These are phyloP conservation scores for Penicillium arizonense DNA, from an alignment of 495 filamentous ascomycete genomes.

Conservation along the genomic window DNA sequence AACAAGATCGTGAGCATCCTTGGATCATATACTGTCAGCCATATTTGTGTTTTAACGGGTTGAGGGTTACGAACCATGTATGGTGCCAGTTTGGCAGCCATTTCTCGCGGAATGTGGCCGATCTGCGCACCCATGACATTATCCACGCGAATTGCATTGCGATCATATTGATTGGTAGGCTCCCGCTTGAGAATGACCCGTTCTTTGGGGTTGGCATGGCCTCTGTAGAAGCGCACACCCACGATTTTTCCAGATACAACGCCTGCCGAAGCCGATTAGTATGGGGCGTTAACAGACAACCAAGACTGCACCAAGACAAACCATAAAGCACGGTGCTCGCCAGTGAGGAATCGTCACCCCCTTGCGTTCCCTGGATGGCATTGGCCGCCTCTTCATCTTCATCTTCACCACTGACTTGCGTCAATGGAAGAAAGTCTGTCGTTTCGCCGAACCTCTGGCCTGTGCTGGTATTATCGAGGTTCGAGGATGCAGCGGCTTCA, in stretches of 20 bases:
- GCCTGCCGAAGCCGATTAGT: conserved; percentile 22
- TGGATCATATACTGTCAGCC: conserved; percentile 26
- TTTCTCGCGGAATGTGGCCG: conserved; percentile 68
- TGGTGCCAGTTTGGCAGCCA: conserved; percentile 68
- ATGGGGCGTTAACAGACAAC: too few relatives aligned
- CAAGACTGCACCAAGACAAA: conserved; percentile 4
- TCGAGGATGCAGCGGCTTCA: background rate
- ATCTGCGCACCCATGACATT: conserved; percentile 80
- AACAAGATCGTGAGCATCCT: conserved; percentile 50
- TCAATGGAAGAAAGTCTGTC: conserved; percentile 34
- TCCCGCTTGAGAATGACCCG: conserved; percentile 67
- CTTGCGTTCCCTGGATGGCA: conserved; percentile 35
- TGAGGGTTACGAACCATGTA: conserved; percentile 55
- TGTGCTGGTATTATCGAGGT: conserved; percentile 4
- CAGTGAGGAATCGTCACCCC: conserved; percentile 41
- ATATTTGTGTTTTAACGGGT: background rate
- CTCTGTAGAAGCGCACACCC: conserved; percentile 75
- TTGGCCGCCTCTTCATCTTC: conserved; percentile 38
- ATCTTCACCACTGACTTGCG: conserved; percentile 29
- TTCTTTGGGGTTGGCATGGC: conserved; percentile 69
- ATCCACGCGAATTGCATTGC: conserved; percentile 75
- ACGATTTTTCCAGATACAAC: conserved; percentile 65
- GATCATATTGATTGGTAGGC: conserved; percentile 69
- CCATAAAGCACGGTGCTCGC: conserved; percentile 52
- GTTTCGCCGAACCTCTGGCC: conserved; percentile 36